Evolutionary conservation across 2,329 filamentous ascomycete genomes (phyloP), one percentile per base, ranked within the genome.

Genomic region (Colletotrichum noveboracense): DNA sequence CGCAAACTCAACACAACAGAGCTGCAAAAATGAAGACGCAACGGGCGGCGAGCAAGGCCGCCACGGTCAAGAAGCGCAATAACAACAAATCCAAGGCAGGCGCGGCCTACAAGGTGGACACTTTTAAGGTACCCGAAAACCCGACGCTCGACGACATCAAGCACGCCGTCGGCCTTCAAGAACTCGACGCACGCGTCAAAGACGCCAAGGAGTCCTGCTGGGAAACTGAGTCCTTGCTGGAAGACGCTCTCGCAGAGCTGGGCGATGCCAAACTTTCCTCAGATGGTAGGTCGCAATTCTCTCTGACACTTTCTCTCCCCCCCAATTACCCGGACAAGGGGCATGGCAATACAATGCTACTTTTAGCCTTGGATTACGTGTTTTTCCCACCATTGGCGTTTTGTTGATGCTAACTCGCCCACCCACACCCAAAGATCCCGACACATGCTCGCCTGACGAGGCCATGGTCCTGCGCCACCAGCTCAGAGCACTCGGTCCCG

Each of bases 401-500:
- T 71, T 32, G 36, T 55, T 71, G 71, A 70, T 66, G 66, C 74
- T 76, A 71, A 76, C 71, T 62, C 24, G 60, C 36, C 65, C 78
- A 61, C 71, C 38, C 60, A 58, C 62, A 61, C 79, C 79, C 52
- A 43, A 58, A 71, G 86, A 86, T 79, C 81, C 90, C 48, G 89
- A 89, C 75, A 86, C 86, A 30, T 95, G 93, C 85, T 92, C 92
- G 2, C 87, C 92, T 13, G 91, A 94, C 77, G 94, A 98, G 85
- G 92, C 94, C 30, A 87, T 90, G 75, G 87, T 88, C 21, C 94
- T 93, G 82, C 92, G 94, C 78, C 90, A 93, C 79, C 90, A 94
- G 77, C 88, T 98, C 75, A 94, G 94, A 81, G 89, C 92, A 68
- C 88, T 96, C 77, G 96, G 96, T n/a, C 94, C 94, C 26, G 90